phyloP scores from a whole-genome alignment of 2,329 filamentous ascomycete species.

The Beauveria medogensis region DNA sequence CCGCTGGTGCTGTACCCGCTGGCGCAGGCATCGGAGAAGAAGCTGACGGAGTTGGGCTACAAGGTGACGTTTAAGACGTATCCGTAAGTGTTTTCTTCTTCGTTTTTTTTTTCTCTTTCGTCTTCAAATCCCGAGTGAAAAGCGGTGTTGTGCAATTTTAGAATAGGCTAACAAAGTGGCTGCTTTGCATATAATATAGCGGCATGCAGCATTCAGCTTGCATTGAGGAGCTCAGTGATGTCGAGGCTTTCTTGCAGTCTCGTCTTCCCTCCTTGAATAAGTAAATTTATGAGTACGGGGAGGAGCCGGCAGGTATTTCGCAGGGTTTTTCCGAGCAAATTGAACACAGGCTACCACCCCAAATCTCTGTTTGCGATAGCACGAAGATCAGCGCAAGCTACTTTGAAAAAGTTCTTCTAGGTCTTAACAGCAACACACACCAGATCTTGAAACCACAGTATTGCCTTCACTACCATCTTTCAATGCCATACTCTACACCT shows the following conservation, averaged over 20 bases:
- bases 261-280: constrained; percentile 32
- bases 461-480: too few species aligned
- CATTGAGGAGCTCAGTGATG: constrained; percentile 70
- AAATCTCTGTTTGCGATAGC: too few species aligned
- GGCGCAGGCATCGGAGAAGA: constrained; percentile 58
- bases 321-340: too few species aligned
- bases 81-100: constrained; percentile 38
- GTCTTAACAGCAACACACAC: too few species aligned
- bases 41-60: constrained; percentile 61
- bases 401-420: too few species aligned
- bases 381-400: too few species aligned
- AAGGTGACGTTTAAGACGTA: constrained; percentile 72
- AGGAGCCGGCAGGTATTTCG: too few species aligned
- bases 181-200: constrained; percentile 30
- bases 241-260: constrained; percentile 52
- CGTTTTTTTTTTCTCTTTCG: not conserved
- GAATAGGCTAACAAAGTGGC: not conserved
- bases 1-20: constrained; percentile 61
- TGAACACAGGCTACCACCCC: too few species aligned
- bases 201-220: constrained; percentile 69
- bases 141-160: not conserved
- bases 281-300: not conserved
- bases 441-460: too few species aligned
- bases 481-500: too few species aligned
- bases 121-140: not conserved